These are phyloP conservation scores for Colletotrichum sp. DNA, from an alignment of 2,329 filamentous ascomycete species.

Conservation along the genomic window DNA sequence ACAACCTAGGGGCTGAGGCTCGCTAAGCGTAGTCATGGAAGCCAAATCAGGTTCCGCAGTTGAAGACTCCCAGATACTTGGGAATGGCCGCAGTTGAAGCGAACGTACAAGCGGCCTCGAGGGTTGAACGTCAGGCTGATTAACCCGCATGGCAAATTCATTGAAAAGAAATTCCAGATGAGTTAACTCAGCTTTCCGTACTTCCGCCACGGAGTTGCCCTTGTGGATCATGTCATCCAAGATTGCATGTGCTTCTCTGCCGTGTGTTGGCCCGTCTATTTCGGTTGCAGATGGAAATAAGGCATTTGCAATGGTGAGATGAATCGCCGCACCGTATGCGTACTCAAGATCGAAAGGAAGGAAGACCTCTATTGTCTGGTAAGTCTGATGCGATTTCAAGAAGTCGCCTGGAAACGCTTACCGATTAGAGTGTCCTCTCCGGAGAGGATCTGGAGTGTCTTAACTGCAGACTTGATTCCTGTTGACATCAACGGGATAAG, in stretches of 20 bases:
- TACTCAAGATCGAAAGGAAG: conserved; percentile 44
- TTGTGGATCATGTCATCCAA: conserved; percentile 36
- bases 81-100: not conserved
- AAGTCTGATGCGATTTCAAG: no score
- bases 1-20: not conserved
- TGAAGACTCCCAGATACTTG: not conserved
- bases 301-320: conserved; percentile 39
- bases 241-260: conserved; percentile 28
- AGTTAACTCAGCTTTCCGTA: conserved; percentile 36
- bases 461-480: conserved; percentile 45
- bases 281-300: conserved; percentile 36
- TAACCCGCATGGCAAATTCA: conserved; percentile 28
- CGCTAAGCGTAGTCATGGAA: not conserved
- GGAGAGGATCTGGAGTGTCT: conserved; percentile 41
- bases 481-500: conserved; percentile 40
- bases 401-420: conserved; percentile 9
- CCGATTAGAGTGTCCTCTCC: conserved; percentile 35
- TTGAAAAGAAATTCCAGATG: conserved; percentile 31
- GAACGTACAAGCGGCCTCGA: conserved; percentile 19
- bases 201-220: conserved; percentile 35
- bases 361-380: conserved; percentile 34
- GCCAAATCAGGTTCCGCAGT: not conserved
- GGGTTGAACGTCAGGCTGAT: conserved; percentile 30
- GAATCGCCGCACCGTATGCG: conserved; percentile 36
- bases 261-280: conserved; percentile 27